A percentile compares a stretch with the other conserved stretches of the same genome.
Evolutionary conservation across 2,329 filamentous ascomycete species (phyloP).

Genomic region (Aspergillus ustus): DNA sequence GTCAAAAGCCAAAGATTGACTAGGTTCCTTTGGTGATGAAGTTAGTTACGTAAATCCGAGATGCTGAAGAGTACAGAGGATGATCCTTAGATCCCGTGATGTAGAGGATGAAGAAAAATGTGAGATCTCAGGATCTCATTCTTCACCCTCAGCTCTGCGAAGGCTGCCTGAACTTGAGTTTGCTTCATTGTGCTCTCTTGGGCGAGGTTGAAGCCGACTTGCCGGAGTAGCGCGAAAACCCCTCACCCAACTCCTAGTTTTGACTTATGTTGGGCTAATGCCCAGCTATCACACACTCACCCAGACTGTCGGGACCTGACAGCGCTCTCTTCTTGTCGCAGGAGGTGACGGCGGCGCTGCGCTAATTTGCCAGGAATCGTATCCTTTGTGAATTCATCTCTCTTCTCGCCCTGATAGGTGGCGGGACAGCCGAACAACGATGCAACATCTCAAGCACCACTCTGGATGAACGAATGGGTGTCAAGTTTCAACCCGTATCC

Average conservation of each 20-base stretch:
- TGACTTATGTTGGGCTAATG: slow-evolving; percentile 26
- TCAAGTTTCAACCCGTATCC: neutral
- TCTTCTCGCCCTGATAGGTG: slow-evolving; percentile 5
- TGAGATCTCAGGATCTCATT: neutral
- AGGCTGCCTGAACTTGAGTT: neutral
- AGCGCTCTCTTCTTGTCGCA: slow-evolving; percentile 24
- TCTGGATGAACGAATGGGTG: too few relatives aligned
- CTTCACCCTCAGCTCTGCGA: neutral
- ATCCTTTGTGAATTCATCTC: slow-evolving; percentile 14
- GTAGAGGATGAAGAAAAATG: slow-evolving; percentile 4
- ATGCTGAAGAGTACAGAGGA: slow-evolving; percentile 1
- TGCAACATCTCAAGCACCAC: neutral
- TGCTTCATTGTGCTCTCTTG: neutral
- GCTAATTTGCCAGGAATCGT: slow-evolving; percentile 18
- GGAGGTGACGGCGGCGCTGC: slow-evolving; percentile 20
- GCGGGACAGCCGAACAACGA: neutral
- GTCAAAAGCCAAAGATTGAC: slow-evolving; percentile 2
- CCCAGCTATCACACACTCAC: slow-evolving; percentile 30
- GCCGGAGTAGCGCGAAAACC: slow-evolving; percentile 6
- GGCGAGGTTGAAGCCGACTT: neutral
- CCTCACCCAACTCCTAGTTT: slow-evolving; percentile 22
- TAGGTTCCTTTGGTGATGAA: slow-evolving; percentile 12
- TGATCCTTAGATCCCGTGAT: neutral
- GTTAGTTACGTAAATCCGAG: slow-evolving; percentile 10
- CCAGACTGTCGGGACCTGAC: slow-evolving; percentile 33